phyloP scores from a whole-genome alignment of 495 filamentous ascomycete genomes.

The Xylaria scruposa region DNA sequence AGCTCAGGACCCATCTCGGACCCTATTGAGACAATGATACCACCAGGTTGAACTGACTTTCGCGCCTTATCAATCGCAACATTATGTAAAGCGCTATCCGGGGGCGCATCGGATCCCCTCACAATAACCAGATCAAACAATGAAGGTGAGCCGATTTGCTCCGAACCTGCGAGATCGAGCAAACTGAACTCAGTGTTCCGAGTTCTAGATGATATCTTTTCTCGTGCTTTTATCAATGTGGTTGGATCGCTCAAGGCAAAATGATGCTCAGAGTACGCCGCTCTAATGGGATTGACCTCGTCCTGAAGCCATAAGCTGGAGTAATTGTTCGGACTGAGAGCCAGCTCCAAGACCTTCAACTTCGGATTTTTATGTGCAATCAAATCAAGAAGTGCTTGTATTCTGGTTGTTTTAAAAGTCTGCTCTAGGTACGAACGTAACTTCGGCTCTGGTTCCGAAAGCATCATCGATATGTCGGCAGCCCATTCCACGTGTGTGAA shows the following conservation, averaged over 20 bases:
- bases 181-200: not conserved
- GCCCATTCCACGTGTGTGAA: not conserved
- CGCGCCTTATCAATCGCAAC: not conserved
- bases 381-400: not conserved
- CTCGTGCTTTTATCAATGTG: not conserved
- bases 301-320: conserved; percentile 2
- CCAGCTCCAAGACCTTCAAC: not conserved
- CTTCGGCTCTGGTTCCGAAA: not conserved
- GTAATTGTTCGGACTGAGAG: not conserved
- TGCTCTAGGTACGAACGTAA: not conserved
- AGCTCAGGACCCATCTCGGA: not conserved
- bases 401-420: not conserved
- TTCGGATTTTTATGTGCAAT: not conserved
- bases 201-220: not conserved
- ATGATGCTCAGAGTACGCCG: not conserved
- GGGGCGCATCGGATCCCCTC: not conserved
- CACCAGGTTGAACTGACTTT: not conserved
- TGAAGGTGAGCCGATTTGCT: not conserved
- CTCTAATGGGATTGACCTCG: not conserved
- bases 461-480: not conserved
- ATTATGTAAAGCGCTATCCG: not conserved
- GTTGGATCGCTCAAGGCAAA: not conserved
- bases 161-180: not conserved
- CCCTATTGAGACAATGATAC: not conserved
- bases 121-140: not conserved